phyloP scores from a whole-genome alignment of 345 rosid genomes.

The Aurinia saxatilis region DNA sequence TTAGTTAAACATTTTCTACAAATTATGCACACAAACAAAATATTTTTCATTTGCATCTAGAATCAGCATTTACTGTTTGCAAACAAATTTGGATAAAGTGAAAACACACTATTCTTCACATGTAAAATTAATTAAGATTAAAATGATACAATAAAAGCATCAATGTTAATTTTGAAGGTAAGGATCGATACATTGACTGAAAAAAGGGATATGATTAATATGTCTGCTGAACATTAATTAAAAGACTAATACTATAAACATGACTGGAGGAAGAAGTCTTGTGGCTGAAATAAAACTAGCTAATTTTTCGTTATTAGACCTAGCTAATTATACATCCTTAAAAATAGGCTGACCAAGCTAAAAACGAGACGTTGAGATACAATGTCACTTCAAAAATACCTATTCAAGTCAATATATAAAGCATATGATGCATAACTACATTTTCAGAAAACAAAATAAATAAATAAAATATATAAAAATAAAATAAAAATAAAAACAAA shows the following conservation, averaged over 20 bases:
- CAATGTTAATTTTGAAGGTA: no score
- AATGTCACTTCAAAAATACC: neutral
- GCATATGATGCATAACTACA: neutral
- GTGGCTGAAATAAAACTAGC: neutral
- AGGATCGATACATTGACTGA: no score
- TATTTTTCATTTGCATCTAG: no score
- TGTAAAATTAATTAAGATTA: no score
- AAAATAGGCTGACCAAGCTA: conserved; percentile 3
- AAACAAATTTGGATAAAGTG: no score
- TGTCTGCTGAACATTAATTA: neutral
- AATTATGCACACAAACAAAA: no score
- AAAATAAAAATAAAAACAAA: neutral
- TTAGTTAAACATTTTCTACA: no score
- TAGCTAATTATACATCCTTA: neutral
- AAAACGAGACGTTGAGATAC: conserved; percentile 6
- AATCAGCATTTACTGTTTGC: no score
- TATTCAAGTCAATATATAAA: conserved; percentile 4
- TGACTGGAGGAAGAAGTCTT: conserved; percentile 6
- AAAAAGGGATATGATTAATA: neutral
- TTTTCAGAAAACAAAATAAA: neutral
- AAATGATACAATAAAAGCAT: no score
- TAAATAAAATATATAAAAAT: neutral
- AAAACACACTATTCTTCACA: no score
- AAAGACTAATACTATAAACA: neutral
- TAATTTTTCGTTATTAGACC: neutral